Percentiles rank a stretch among this genome's conserved stretches.
phyloP scores from a whole-genome alignment of 2,329 filamentous ascomycete genomes.

The Gremmenia infestans region DNA sequence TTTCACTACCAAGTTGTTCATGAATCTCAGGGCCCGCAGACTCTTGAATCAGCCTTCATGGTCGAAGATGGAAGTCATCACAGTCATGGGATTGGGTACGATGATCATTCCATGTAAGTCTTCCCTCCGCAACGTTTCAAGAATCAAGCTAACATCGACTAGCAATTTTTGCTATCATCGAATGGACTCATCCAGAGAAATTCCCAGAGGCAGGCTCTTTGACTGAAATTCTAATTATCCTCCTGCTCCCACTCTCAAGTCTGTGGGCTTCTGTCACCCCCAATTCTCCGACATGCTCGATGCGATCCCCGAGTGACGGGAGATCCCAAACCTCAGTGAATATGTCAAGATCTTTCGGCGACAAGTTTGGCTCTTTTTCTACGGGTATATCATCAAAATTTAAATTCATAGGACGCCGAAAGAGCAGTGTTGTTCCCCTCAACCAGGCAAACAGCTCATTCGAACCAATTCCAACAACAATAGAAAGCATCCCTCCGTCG shows the following conservation, averaged over 20 bases:
- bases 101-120: slow-evolving; percentile 58
- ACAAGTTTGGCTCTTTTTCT: neutral
- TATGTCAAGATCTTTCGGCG: neutral
- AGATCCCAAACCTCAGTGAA: neutral
- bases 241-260: slow-evolving; percentile 61
- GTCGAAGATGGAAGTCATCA: slow-evolving; percentile 61
- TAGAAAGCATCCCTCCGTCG: neutral
- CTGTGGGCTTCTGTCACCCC: slow-evolving; percentile 52
- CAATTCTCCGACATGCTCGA: slow-evolving; percentile 9
- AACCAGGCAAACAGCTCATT: slow-evolving; percentile 10
- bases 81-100: slow-evolving; percentile 63
- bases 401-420: neutral
- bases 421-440: slow-evolving; percentile 1
- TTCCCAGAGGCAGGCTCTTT: slow-evolving; percentile 50
- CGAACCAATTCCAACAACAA: slow-evolving; percentile 12
- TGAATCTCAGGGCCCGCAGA: slow-evolving; percentile 50
- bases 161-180: slow-evolving; percentile 57
- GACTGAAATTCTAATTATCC: slow-evolving; percentile 52
- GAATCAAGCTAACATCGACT: slow-evolving; percentile 10
- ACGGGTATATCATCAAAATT: neutral
- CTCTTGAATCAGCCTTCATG: slow-evolving; percentile 55
- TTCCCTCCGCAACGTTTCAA: neutral
- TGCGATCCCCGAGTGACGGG: neutral
- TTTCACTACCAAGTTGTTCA: slow-evolving; percentile 56
- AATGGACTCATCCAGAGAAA: slow-evolving; percentile 40